Base-by-base conservation (phyloP, 352 stramenopile genomes). In the Pythium apleroticum region DNA sequence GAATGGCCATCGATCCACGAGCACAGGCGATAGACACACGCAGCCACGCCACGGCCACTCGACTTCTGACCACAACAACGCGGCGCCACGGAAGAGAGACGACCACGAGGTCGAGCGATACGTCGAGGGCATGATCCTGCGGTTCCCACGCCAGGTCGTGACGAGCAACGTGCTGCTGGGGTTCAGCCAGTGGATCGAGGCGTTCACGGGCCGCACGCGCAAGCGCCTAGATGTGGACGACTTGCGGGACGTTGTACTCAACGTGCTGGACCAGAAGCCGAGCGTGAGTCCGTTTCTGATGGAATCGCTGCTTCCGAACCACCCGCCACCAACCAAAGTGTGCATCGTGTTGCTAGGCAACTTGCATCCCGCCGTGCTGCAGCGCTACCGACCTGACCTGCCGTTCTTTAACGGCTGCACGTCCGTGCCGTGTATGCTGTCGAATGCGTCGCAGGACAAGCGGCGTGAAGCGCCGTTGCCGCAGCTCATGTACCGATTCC, bases 391-490 rank as follows among this genome's bases (percentile, higher is more conserved):
- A 35, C 69, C 80, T n/a, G 80, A 80, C 28, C 58, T 93, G 57
- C 52, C 59, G 43, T 95, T 93, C 74, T 93, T 95, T 62, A 73
- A 91, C 52, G 66, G 45, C 3, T 94, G 87, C 64, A 81, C 85
- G 17, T 90, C 80, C 52, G 60, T 94, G 19, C 87, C 87, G 7
- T 78, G 83, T 11, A 74, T 80, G 57, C 68, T 95, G 6, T 74
- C 76, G n/a, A 92, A 91, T 58, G 72, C 71, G 10, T 74, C 78
- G 19, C 77, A 88, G 48, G 69, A 80, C 24, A 68, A 79, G 33
- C 75, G 73, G 39, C 69, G 78, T 4, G 87, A 95, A 63, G 73
- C 71, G 9, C 80, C 85, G 10, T 63, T 95, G 4, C 61, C 84
- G 0, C 76, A 90, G 52, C 63, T 92, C 22, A 60, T 95, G 17